A percentile compares a stretch with the other conserved stretches of the same genome.
Conservation (phyloP, 1,284 basidiomycete genomes). For the Pseudozyma sp. region DNA sequence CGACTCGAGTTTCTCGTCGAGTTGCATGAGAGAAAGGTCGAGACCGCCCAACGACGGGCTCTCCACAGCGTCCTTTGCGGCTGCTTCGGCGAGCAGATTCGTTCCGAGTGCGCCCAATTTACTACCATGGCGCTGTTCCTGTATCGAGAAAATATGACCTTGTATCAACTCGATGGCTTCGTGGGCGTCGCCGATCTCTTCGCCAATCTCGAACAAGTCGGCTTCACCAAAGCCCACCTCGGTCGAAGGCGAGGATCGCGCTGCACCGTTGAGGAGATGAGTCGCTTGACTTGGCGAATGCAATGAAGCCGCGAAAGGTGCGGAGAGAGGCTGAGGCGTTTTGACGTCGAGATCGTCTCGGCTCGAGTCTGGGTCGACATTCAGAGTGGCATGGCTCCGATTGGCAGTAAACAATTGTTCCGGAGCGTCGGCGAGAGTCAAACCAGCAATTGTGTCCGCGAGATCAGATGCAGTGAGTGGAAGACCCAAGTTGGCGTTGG, state of each 20-base stretch:
- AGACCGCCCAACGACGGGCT: constrained; percentile 72
- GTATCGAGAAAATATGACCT: constrained; percentile 51
- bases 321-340: constrained; percentile 18
- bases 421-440: constrained; percentile 26
- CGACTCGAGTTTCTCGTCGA: constrained; percentile 82
- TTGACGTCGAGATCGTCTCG: constrained; percentile 6
- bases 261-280: neutral
- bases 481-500: neutral
- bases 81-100: neutral
- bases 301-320: constrained; percentile 7
- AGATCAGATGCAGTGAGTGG: constrained; percentile 43
- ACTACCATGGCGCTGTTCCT: constrained; percentile 53
- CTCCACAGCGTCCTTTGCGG: constrained; percentile 1
- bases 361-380: neutral
- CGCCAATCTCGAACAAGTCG: constrained; percentile 31
- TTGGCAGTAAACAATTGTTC: neutral
- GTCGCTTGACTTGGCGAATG: neutral
- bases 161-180: constrained; percentile 41
- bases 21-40: constrained; percentile 80
- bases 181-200: constrained; percentile 41
- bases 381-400: neutral
- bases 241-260: neutral
- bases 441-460: constrained; percentile 44
- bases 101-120: neutral
- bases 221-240: constrained; percentile 15